Evolutionary conservation across 805 yeast species (phyloP), one percentile per base, ranked within the genome.

Genomic region (Barnettozyma californica): DNA sequence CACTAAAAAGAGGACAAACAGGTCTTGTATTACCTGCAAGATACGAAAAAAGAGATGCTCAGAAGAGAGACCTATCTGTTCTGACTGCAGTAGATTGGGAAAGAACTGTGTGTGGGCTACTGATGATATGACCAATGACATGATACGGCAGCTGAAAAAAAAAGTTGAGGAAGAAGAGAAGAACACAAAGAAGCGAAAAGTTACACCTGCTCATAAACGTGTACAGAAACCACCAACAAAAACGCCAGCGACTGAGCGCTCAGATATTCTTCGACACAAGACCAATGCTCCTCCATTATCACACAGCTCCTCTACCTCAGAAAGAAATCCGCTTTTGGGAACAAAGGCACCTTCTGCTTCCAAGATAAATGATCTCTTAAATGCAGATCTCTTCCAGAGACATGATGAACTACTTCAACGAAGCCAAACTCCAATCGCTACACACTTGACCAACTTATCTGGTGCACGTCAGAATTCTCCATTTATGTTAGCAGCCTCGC

Each of bases 1-100:
- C 48, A 54, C 65, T 1, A 56, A 66, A 39, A 69, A 63, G 54
- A 62, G 78, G 53, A 76, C 86, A 1, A 75, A 68, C 54, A 70
- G 69, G n/a, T 88, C 89, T 0, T 83, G 90, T 60, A 63, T 83
- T 35, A 83, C 87, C 0, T 83, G 90, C 63, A 83, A 83, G 57
- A 69, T 77, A 34, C 66, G 89, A 39, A 83, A 82, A 70, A 87
- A 85, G 63, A 71, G 89, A 43, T 87, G 95, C 54, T 84, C 87
- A 51, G 94, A 87, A 60, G 73, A 74, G 2, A 73, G 76, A 45
- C 95, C 95, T 2, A 61, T 68, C 14, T 87, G 95, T 59, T 62
- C 74, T 0, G 90, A 86, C 57, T 87, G 95, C 62, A 51, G 60
- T 16, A 67, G 95, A 41, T 68, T 86, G n/a, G 70, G 76, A 14